Evolutionary conservation across 192 early-diverging fungal species (phyloP), one percentile per base, ranked within the genome.

Genomic region (Borealophlyctis nickersoniae): DNA sequence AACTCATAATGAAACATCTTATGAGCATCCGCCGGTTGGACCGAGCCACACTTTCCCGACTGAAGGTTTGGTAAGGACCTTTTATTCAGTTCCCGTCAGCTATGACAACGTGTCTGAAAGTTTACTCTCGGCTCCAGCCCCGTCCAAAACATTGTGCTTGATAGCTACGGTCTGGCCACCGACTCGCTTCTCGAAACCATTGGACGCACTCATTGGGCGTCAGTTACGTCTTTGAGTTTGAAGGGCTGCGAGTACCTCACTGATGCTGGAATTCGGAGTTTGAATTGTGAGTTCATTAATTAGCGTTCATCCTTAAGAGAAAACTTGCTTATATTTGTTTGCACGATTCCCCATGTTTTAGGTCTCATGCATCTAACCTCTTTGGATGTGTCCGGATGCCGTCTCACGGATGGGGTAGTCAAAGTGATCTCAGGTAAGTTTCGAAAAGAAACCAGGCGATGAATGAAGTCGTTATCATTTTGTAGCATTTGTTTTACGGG

Each of bases 131-230:
- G 56, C 14, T n/a, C 2, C 28, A 3, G 9, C 7, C 48, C 26
- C 36, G 64, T 39, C 55, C 65, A 52, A 35, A 63, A 0, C 50
- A 11, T 45, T 19, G 39, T 13, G 19, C 52, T 71, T 13, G 70
- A 67, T 48, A 58, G 53, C 2, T 71, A 71, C 31, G 35, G 36
- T 52, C 54, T 71, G 11, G 64, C 70, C 4, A 71, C 70, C 50
- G 70, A 71, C 36, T 67, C 64, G 0, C 65, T 71, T 34, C 36
- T 71, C 26, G 63, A 66, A 34, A 62, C 62, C 14, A 58, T 67
- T 30, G 23, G 56, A 4, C 28, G 36, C 24, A 50, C 36, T 11
- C 59, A 60, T 49, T 71, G 36, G n/a, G 22, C 29, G 31, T 60
- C 54, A 5, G 28, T 71, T 4, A 19, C 19, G 7, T n/a, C 11